Conservation (phyloP, 2,329 filamentous ascomycete genomes). For the Boeremia lycopersici region DNA sequence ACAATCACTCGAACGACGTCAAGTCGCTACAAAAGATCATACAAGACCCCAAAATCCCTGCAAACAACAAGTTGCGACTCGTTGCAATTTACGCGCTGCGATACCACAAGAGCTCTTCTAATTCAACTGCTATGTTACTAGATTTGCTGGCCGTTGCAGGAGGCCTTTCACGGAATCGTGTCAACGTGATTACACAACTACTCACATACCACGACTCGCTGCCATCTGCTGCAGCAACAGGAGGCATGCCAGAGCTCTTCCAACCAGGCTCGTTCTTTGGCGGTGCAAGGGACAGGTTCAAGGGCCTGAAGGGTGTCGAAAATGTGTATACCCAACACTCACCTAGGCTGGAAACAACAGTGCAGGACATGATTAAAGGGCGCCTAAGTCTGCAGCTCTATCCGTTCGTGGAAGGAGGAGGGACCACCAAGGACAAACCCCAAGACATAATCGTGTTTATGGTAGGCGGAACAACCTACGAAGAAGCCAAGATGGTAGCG, state of each 20-base stretch:
- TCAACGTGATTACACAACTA: slow-evolving; percentile 81
- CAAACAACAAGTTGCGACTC: slow-evolving; percentile 84
- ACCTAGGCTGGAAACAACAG: slow-evolving; percentile 80
- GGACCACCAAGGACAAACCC: slow-evolving; percentile 88
- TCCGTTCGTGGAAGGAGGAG: slow-evolving; percentile 89
- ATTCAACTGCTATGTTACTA: slow-evolving; percentile 80
- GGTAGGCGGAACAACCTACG: slow-evolving; percentile 90
- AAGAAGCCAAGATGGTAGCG: slow-evolving; percentile 96
- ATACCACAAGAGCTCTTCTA: slow-evolving; percentile 85
- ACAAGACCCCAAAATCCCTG: slow-evolving; percentile 74
- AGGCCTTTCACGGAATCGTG: slow-evolving; percentile 75
- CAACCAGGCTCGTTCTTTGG: slow-evolving; percentile 88
- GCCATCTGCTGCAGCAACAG: slow-evolving; percentile 72
- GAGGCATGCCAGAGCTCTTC: slow-evolving; percentile 88
- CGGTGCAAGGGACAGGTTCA: slow-evolving; percentile 84
- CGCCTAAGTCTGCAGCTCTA: slow-evolving; percentile 84
- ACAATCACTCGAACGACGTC: slow-evolving; percentile 90
- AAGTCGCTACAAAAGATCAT: slow-evolving; percentile 90
- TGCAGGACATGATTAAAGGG: slow-evolving; percentile 94
- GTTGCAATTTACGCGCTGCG: slow-evolving; percentile 94
- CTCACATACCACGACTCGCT: slow-evolving; percentile 86
- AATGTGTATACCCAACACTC: slow-evolving; percentile 99
- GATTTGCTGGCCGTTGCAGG: slow-evolving; percentile 86
- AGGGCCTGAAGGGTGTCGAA: slow-evolving; percentile 94
- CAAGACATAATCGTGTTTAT: slow-evolving; percentile 97